These are phyloP conservation scores for Ilex asprella DNA, from an alignment of 257 asterid species.

Conservation along the genomic window DNA sequence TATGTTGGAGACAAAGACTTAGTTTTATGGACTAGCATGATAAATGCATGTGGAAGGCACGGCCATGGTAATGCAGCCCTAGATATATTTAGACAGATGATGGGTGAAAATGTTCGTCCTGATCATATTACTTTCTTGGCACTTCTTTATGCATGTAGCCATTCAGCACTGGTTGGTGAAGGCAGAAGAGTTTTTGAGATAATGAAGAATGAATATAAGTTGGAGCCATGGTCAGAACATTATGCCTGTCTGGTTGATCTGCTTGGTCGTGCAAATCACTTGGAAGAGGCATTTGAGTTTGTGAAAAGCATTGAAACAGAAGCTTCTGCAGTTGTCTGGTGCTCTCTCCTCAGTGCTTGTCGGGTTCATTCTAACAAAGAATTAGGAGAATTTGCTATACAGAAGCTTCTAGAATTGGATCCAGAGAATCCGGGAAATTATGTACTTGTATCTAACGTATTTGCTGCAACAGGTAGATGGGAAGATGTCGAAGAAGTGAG, in stretches of 20 bases:
- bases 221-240: slow-evolving; percentile 91
- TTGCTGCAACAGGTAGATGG: slow-evolving; percentile 71
- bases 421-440: slow-evolving; percentile 73
- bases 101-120: slow-evolving; percentile 38
- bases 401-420: slow-evolving; percentile 65
- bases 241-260: slow-evolving; percentile 75
- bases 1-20: slow-evolving; percentile 31
- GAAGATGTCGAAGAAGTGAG: slow-evolving; percentile 65
- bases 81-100: slow-evolving; percentile 43
- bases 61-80: slow-evolving; percentile 57
- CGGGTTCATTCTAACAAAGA: slow-evolving; percentile 47
- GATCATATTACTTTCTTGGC: slow-evolving; percentile 66
- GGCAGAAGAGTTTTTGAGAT: slow-evolving; percentile 42
- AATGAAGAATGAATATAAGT: slow-evolving; percentile 43
- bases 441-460: slow-evolving; percentile 64
- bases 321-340: slow-evolving; percentile 65
- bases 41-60: slow-evolving; percentile 73
- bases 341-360: slow-evolving; percentile 73
- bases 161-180: slow-evolving; percentile 65
- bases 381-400: slow-evolving; percentile 71
- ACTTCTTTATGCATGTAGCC: slow-evolving; percentile 74
- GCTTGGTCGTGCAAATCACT: slow-evolving; percentile 73
- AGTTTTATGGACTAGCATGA: slow-evolving; percentile 70
- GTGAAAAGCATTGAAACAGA: slow-evolving; percentile 40
- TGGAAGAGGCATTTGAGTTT: slow-evolving; percentile 60